Percentiles rank a stretch among this genome's conserved stretches.
Conservation (phyloP, 208 protist genomes). For the Crithidia fasciculata region DNA sequence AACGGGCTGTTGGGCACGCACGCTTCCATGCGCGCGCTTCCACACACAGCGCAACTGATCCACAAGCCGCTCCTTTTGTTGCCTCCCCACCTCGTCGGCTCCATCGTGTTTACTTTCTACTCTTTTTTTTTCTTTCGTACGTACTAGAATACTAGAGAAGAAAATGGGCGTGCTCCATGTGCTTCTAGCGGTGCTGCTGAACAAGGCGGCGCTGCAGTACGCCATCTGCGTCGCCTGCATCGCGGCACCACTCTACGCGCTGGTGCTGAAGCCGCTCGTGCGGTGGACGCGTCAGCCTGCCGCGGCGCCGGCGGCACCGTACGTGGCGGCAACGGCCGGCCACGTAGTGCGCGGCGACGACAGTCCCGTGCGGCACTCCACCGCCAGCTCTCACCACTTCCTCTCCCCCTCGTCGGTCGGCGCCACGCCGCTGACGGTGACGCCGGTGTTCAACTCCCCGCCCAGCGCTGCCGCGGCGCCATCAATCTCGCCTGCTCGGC, state of each 20-base stretch:
- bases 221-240: constrained; percentile 39
- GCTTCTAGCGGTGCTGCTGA: constrained; percentile 11
- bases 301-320: background rate
- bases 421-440: constrained; percentile 14
- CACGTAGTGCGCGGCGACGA: background rate
- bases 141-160: background rate
- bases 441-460: constrained; percentile 14
- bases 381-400: constrained; percentile 14
- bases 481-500: background rate
- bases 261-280: constrained; percentile 53
- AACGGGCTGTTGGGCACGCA: no score
- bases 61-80: no score
- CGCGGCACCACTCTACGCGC: constrained; percentile 60
- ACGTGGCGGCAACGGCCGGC: background rate
- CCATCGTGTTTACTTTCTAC: no score
- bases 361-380: constrained; percentile 17
- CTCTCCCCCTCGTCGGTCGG: constrained; percentile 22
- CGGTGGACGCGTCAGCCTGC: constrained; percentile 14
- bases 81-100: no score
- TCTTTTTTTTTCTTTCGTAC: constrained; percentile 5
- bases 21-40: no score
- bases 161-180: background rate
- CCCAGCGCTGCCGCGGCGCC: background rate
- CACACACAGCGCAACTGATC: no score
- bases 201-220: constrained; percentile 27